Evolutionary conservation across 2,329 filamentous ascomycete genomes (phyloP).

Genomic region (Xylaria sp.): DNA sequence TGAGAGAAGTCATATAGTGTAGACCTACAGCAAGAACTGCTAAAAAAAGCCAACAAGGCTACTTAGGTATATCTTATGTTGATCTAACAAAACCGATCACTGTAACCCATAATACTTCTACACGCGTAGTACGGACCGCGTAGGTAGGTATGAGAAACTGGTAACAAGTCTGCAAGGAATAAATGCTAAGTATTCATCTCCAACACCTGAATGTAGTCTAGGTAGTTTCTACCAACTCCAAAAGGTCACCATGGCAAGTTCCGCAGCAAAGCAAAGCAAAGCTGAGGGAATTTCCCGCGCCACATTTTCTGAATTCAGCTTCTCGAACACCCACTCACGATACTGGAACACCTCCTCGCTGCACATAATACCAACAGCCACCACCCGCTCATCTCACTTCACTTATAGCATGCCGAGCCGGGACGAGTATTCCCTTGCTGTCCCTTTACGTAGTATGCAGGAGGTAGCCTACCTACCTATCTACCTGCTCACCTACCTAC

Average conservation of each 20-base stretch:
- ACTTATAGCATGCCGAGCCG: neutral
- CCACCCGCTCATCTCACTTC: neutral
- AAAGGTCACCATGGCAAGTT: neutral
- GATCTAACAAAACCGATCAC: neutral
- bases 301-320: conserved; percentile 7
- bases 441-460: neutral
- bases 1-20: neutral
- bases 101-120: neutral
- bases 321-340: neutral
- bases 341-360: neutral
- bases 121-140: neutral
- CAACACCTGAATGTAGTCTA: neutral
- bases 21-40: neutral
- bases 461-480: neutral
- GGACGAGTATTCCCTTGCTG: neutral
- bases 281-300: conserved; percentile 20
- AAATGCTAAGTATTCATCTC: neutral
- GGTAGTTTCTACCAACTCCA: neutral
- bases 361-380: neutral
- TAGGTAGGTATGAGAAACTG: neutral
- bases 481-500: neutral
- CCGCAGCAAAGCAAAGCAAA: neutral
- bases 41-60: neutral
- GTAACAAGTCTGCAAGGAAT: neutral
- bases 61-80: neutral